These are phyloP conservation scores for Backusella westeae DNA, from an alignment of 192 early-diverging fungal genomes.

Conservation along the genomic window DNA sequence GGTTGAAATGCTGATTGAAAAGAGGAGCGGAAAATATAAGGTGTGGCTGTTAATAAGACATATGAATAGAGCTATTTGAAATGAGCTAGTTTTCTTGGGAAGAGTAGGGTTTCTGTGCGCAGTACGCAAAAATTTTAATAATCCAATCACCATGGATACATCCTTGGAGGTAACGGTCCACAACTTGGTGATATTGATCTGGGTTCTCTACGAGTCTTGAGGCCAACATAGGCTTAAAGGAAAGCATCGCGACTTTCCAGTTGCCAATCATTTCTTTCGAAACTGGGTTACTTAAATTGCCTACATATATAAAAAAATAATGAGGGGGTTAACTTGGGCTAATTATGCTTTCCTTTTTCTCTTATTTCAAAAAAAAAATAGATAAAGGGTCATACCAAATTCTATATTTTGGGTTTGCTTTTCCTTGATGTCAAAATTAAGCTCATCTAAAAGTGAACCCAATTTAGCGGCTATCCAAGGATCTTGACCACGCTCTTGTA, in stretches of 20 bases:
- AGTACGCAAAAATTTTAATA: not conserved
- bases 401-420: constrained; percentile 2
- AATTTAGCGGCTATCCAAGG: constrained; percentile 19
- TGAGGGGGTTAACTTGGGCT: not conserved
- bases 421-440: constrained; percentile 14
- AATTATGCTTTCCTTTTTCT: not conserved
- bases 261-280: constrained; percentile 27
- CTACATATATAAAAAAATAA: not conserved
- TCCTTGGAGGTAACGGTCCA: constrained; percentile 20
- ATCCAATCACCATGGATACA: not conserved
- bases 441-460: not conserved
- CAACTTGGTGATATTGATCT: constrained; percentile 3
- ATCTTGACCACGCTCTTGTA: constrained; percentile 23
- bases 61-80: not conserved
- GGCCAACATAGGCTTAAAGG: constrained; percentile 14
- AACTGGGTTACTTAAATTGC: constrained; percentile 10
- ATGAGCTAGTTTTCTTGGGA: not conserved
- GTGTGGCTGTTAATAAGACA: not conserved
- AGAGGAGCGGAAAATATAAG: not conserved
- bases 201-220: not conserved
- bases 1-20: not conserved
- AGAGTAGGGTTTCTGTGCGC: constrained; percentile 12
- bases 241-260: constrained; percentile 20
- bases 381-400: not conserved
- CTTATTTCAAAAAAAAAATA: not conserved